Evolutionary conservation across 208 protist genomes (phyloP).

Genomic region (Trypanosomatidae sp.): DNA sequence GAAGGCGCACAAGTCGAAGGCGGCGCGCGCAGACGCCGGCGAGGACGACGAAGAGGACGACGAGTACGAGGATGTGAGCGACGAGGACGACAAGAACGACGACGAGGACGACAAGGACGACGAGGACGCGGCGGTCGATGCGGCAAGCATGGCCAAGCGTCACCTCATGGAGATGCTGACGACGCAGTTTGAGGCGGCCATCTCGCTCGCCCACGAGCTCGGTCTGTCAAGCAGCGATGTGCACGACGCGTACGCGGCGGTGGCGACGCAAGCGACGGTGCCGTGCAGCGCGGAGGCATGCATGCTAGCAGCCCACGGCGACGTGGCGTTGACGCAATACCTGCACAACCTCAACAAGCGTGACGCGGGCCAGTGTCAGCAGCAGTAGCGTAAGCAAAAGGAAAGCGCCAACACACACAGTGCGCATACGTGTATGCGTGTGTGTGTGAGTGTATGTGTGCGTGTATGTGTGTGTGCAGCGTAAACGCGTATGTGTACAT

Average conservation of each 20-base stretch:
- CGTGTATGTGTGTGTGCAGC: no score
- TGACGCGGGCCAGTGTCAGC: background rate
- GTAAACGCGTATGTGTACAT: no score
- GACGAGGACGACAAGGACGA: conserved; percentile 16
- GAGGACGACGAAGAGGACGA: background rate
- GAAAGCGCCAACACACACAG: background rate
- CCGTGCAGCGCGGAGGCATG: background rate
- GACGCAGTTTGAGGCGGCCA: conserved; percentile 10
- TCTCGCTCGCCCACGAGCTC: conserved; percentile 5
- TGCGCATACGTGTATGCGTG: no score
- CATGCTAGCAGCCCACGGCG: background rate
- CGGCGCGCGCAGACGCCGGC: background rate
- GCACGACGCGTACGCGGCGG: background rate
- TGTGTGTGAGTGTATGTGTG: no score
- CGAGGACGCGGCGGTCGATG: conserved; percentile 2
- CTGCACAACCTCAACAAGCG: background rate
- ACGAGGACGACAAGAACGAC: background rate
- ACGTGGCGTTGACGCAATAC: background rate
- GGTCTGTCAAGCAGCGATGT: conserved; percentile 6
- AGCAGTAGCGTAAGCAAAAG: background rate
- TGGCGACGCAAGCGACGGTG: background rate
- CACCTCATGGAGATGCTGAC: conserved; percentile 8
- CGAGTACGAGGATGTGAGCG: background rate
- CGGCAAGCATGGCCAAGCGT: conserved; percentile 2
- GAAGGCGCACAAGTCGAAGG: no score